These are phyloP conservation scores for Suhomyces tanzawaensis DNA, from an alignment of 805 yeast genomes.

Conservation along the genomic window DNA sequence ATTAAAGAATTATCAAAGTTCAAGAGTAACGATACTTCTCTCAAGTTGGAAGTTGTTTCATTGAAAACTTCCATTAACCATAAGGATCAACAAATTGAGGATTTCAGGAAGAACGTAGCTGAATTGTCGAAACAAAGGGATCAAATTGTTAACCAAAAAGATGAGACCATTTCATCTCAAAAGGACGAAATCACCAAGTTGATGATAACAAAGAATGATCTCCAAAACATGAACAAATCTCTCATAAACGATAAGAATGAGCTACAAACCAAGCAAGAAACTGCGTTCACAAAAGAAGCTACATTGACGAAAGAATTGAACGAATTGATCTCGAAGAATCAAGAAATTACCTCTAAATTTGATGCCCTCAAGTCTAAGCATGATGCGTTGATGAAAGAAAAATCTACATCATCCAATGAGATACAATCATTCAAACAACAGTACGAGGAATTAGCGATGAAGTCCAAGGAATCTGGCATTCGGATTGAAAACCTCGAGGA, in stretches of 20 bases:
- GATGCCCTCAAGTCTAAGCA: constrained; percentile 39
- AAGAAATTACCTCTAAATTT: constrained; percentile 35
- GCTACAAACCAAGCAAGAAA: constrained; percentile 43
- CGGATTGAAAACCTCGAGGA: constrained; percentile 71
- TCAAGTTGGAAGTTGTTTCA: constrained; percentile 49
- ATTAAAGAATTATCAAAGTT: constrained; percentile 27
- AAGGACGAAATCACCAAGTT: constrained; percentile 40
- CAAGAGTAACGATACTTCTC: constrained; percentile 41
- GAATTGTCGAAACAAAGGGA: constrained; percentile 20
- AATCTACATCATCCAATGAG: constrained; percentile 40
- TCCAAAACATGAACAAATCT: constrained; percentile 32
- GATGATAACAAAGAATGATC: constrained; percentile 40
- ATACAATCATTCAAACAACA: constrained; percentile 52
- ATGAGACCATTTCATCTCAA: constrained; percentile 30
- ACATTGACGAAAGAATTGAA: constrained; percentile 35
- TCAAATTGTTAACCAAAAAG: constrained; percentile 8
- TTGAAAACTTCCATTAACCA: constrained; percentile 43
- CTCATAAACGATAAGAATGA: constrained; percentile 39
- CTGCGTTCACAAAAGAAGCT: constrained; percentile 26
- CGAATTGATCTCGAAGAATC: constrained; percentile 44
- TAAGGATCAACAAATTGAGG: constrained; percentile 42
- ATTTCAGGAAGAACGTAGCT: constrained; percentile 35
- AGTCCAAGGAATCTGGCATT: constrained; percentile 60
- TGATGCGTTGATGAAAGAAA: constrained; percentile 33
- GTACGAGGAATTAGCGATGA: constrained; percentile 67